Base-by-base conservation (phyloP, 1,284 basidiomycete genomes). In the Cryptococcus deneoformans region DNA sequence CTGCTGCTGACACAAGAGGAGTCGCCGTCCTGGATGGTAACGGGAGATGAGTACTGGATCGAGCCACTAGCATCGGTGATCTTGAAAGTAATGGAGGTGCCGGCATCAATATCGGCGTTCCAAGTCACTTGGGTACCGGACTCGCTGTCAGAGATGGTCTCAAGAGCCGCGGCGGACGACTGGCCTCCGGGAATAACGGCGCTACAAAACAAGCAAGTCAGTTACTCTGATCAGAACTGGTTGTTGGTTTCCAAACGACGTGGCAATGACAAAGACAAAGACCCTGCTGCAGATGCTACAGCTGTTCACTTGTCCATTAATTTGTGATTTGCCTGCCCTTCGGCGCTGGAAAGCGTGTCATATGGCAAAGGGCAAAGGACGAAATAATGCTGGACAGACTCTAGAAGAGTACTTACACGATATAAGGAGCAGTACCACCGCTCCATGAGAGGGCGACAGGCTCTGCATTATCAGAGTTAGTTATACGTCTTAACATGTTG, bases 121-220 rank as follows among this genome's bases (percentile, higher is more conserved):
- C 88, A 91, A 11, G 87, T 87, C 66, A 79, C 68, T 45, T 68
- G 73, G 34, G 73, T 84, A 2, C 78, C 82, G 16, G 40, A 43
- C 20, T 59, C 53, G 34, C 34, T 20, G 40, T 47, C 45, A 48
- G 51, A 56, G 54, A 72, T 54, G 43, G 46, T 67, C 77, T 82
- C 65, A 69, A 89, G 85, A 35, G 87, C 77, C 48, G 81, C 37
- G 5, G 83, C 85, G n/a, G 75, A 57, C 2, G 82, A 66, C 66
- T 89, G 84, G 49, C 84, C 85, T 84, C 87, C 87, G 54, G 88
- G 88, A 59, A 89, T 75, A 61, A 88, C 69, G 43, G 83, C 60
- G 47, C 69, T 71, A 60, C 40, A 42, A 42, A 42, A 42, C 10
- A 20, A 20, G 20, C 20, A 20, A 20, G 20, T 20, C 20, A 20